These are phyloP conservation scores for Fulvia fulva DNA, from an alignment of 2,329 filamentous ascomycete genomes.

Conservation along the genomic window DNA sequence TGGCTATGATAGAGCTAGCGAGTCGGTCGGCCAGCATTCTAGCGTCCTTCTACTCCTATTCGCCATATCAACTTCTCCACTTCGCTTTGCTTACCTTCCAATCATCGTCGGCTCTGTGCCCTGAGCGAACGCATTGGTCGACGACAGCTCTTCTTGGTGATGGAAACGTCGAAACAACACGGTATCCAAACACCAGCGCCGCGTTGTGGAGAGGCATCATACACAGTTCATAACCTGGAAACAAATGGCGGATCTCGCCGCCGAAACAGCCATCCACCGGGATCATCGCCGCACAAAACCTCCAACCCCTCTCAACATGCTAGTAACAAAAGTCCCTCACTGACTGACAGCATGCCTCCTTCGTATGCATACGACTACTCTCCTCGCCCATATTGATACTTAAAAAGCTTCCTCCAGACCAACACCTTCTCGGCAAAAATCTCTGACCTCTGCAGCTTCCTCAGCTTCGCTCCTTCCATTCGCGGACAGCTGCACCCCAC, in stretches of 20 bases:
- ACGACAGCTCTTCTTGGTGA: neutral
- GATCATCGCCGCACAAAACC: neutral
- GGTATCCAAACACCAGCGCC: neutral
- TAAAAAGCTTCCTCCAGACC: no score
- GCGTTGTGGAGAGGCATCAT: neutral
- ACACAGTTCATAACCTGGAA: neutral
- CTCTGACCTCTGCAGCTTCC: neutral
- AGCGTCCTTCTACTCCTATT: constrained; percentile 1
- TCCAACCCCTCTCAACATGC: neutral
- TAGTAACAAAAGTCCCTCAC: neutral
- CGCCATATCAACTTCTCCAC: neutral
- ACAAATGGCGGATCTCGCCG: neutral
- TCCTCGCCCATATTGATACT: no score
- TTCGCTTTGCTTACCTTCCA: neutral
- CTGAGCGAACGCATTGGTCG: neutral
- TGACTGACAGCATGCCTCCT: neutral
- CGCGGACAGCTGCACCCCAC: neutral
- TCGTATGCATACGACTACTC: neutral
- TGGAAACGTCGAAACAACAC: neutral
- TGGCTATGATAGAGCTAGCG: neutral
- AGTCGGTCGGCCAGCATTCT: neutral
- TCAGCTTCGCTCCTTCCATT: neutral
- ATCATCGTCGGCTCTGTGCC: neutral
- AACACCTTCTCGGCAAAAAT: neutral
- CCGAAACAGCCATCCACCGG: neutral